A percentile compares a stretch with the other conserved stretches of the same genome.
Evolutionary conservation across 2,329 filamentous ascomycete genomes (phyloP).

Genomic region (Rutstroemia sp.): DNA sequence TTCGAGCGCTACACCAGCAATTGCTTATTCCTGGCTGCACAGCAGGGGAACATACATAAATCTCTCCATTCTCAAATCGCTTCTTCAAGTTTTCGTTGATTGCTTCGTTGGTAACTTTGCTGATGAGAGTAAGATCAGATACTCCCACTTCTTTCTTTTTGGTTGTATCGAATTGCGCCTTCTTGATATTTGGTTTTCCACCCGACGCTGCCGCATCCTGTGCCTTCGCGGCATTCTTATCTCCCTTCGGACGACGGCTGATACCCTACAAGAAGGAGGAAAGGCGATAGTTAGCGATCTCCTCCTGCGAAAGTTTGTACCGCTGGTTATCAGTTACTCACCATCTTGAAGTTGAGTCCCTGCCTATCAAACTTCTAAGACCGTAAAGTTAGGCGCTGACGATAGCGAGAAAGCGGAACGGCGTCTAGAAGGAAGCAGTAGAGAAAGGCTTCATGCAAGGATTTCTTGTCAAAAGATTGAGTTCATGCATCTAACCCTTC

Average conservation of each 20-base stretch:
- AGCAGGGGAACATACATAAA: slow-evolving; percentile 55
- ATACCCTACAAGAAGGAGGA: slow-evolving; percentile 23
- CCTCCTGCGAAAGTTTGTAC: neutral
- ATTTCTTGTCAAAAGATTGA: neutral
- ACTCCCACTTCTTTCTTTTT: slow-evolving; percentile 99
- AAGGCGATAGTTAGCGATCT: slow-evolving; percentile 8
- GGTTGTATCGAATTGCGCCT: slow-evolving; percentile 88
- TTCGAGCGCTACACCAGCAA: neutral
- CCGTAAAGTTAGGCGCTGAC: slow-evolving; percentile 8
- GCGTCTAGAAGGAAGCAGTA: neutral
- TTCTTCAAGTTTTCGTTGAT: slow-evolving; percentile 99
- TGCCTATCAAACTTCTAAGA: slow-evolving; percentile 1
- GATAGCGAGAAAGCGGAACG: neutral
- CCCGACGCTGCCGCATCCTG: slow-evolving; percentile 18
- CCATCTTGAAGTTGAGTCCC: slow-evolving; percentile 20
- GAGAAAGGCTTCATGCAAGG: neutral
- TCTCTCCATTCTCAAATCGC: slow-evolving; percentile 93
- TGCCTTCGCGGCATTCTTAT: slow-evolving; percentile 26
- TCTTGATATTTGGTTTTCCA: slow-evolving; percentile 65
- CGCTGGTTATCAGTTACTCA: slow-evolving; percentile 13
- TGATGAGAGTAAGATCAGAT: slow-evolving; percentile 92
- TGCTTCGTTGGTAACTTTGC: slow-evolving; percentile 97
- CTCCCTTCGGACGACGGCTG: slow-evolving; percentile 30
- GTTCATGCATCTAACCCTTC: neutral
- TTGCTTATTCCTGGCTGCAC: neutral